A percentile compares a stretch with the other conserved stretches of the same genome.
Conservation (phyloP, 2,329 filamentous ascomycete genomes). For the Fusarium oligoseptatum region DNA sequence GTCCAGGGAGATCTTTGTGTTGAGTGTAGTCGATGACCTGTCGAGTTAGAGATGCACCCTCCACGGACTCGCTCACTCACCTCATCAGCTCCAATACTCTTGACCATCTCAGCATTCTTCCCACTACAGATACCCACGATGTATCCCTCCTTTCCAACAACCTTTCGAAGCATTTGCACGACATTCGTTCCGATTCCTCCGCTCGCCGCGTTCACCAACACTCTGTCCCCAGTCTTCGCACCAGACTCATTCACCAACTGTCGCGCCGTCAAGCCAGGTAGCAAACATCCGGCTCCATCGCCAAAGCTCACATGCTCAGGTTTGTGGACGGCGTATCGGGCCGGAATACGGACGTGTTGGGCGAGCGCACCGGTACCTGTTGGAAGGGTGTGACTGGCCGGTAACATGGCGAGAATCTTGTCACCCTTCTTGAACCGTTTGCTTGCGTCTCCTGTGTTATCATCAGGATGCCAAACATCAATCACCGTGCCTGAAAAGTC, state of each 20-base stretch:
- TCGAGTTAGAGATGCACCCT: neutral
- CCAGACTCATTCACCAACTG: slow-evolving; percentile 55
- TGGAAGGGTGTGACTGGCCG: slow-evolving; percentile 49
- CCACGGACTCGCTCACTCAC: slow-evolving; percentile 49
- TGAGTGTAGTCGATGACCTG: slow-evolving; percentile 59
- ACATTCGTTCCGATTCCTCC: slow-evolving; percentile 63
- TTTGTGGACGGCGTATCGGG: slow-evolving; percentile 50
- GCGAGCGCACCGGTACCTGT: slow-evolving; percentile 57
- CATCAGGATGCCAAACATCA: slow-evolving; percentile 50
- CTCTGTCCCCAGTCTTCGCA: slow-evolving; percentile 54
- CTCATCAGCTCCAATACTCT: slow-evolving; percentile 61
- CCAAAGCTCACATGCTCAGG: slow-evolving; percentile 47
- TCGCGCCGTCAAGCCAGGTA: slow-evolving; percentile 56
- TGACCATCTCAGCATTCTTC: slow-evolving; percentile 60
- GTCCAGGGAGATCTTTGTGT: slow-evolving; percentile 52
- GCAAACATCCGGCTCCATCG: slow-evolving; percentile 55
- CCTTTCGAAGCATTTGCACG: slow-evolving; percentile 58
- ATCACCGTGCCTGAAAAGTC: slow-evolving; percentile 59
- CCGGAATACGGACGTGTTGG: slow-evolving; percentile 54
- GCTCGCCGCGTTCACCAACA: slow-evolving; percentile 65
- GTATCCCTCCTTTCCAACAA: slow-evolving; percentile 55
- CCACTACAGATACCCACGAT: slow-evolving; percentile 64
- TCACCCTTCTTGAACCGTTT: slow-evolving; percentile 48
- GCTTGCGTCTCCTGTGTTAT: slow-evolving; percentile 24
- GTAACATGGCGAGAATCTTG: slow-evolving; percentile 56